A percentile compares a stretch with the other conserved stretches of the same genome.
Evolutionary conservation across 352 stramenopile genomes (phyloP).

Genomic region (Phytophthora sp.): DNA sequence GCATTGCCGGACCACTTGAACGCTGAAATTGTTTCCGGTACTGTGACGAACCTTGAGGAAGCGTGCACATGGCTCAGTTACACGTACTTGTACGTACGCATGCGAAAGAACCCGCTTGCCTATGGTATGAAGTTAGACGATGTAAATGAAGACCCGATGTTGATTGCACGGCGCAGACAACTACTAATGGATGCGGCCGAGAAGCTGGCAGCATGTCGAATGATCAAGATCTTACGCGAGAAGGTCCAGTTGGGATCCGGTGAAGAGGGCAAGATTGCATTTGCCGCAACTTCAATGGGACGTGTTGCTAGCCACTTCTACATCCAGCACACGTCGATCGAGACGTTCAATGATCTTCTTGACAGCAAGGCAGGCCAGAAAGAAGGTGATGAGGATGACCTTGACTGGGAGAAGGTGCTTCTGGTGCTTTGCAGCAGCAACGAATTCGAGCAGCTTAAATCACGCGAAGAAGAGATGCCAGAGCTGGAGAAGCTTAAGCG

Average conservation of each 20-base stretch:
- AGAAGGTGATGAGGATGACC: slow-evolving; percentile 47
- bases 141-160: slow-evolving; percentile 88
- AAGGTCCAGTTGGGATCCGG: slow-evolving; percentile 43
- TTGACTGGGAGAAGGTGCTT: slow-evolving; percentile 75
- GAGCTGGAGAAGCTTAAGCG: slow-evolving; percentile 94
- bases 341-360: slow-evolving; percentile 97
- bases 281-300: slow-evolving; percentile 97
- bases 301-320: slow-evolving; percentile 99
- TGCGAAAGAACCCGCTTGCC: slow-evolving; percentile 97
- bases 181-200: slow-evolving; percentile 79
- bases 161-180: slow-evolving; percentile 72
- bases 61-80: slow-evolving; percentile 97
- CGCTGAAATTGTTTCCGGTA: slow-evolving; percentile 98
- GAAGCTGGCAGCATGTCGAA: slow-evolving; percentile 76
- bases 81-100: slow-evolving; percentile 99
- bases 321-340: slow-evolving; percentile 97
- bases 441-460: slow-evolving; percentile 97
- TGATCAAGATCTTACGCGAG: slow-evolving; percentile 84
- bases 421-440: slow-evolving; percentile 82
- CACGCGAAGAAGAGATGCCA: slow-evolving; percentile 94
- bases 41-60: slow-evolving; percentile 97
- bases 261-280: slow-evolving; percentile 55
- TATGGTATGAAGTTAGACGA: slow-evolving; percentile 98
- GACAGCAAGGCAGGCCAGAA: slow-evolving; percentile 54
- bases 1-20: slow-evolving; percentile 99